phyloP scores from a whole-genome alignment of 768 basidiomycete genomes.

The Amyloporia xantha region DNA sequence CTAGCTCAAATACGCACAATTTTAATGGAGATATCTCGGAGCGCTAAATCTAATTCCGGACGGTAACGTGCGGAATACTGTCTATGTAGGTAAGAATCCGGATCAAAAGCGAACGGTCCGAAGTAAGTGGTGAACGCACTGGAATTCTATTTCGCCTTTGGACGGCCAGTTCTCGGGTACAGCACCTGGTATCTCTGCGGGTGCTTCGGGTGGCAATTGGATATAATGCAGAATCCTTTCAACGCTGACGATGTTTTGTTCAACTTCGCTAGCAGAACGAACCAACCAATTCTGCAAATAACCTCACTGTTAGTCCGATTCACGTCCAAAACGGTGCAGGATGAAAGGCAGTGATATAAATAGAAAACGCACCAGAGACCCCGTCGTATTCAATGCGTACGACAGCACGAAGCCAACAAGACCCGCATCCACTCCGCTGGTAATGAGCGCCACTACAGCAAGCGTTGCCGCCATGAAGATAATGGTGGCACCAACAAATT shows the following conservation, averaged over 20 bases:
- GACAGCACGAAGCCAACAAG: slow-evolving; percentile 82
- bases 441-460: slow-evolving; percentile 63
- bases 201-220: slow-evolving; percentile 66
- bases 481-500: slow-evolving; percentile 76
- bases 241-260: slow-evolving; percentile 85
- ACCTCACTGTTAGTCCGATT: slow-evolving; percentile 5
- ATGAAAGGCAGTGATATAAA: not conserved
- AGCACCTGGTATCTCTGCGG: slow-evolving; percentile 55
- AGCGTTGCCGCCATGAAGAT: slow-evolving; percentile 67
- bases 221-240: slow-evolving; percentile 85
- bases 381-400: slow-evolving; percentile 79
- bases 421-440: slow-evolving; percentile 78
- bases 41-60: slow-evolving; percentile 68
- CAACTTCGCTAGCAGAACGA: slow-evolving; percentile 78
- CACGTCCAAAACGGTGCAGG: too few relatives aligned
- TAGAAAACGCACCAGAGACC: slow-evolving; percentile 53
- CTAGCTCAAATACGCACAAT: slow-evolving; percentile 40
- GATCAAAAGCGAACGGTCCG: not conserved
- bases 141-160: slow-evolving; percentile 67
- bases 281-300: slow-evolving; percentile 68
- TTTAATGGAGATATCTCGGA: slow-evolving; percentile 66
- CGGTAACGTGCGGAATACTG: slow-evolving; percentile 76
- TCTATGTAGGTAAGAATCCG: slow-evolving; percentile 33
- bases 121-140: slow-evolving; percentile 44
- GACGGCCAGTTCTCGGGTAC: slow-evolving; percentile 68